phyloP scores from a whole-genome alignment of 2,329 filamentous ascomycete species.

The Colletotrichum destructivum region DNA sequence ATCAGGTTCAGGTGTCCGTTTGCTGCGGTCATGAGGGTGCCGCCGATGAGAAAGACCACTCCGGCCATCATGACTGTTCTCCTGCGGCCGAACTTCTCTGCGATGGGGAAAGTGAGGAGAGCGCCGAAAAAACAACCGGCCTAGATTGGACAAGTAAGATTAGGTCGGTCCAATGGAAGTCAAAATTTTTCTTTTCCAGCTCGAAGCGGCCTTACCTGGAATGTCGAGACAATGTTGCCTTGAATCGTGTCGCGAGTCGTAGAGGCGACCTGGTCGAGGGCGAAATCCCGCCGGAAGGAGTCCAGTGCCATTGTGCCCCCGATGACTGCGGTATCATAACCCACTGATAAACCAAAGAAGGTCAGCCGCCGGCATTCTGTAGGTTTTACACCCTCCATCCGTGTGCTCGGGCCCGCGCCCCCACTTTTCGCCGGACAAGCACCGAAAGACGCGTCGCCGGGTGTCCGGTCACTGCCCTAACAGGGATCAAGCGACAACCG shows the following conservation, averaged over 20 bases:
- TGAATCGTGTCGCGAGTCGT: conserved; percentile 51
- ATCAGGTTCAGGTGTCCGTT: conserved; percentile 55
- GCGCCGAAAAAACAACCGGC: conserved; percentile 59
- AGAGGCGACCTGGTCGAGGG: conserved; percentile 47
- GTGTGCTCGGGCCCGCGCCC: neutral
- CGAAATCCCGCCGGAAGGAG: conserved; percentile 55
- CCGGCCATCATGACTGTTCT: conserved; percentile 62
- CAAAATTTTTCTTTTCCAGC: too few species aligned
- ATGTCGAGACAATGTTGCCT: conserved; percentile 49
- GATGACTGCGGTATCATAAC: conserved; percentile 57
- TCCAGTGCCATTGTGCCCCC: conserved; percentile 57
- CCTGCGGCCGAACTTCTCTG: conserved; percentile 63
- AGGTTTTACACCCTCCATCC: neutral
- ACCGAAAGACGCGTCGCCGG: neutral
- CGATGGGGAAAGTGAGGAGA: conserved; percentile 60
- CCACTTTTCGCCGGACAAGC: neutral
- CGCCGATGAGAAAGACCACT: conserved; percentile 57
- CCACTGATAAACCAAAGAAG: conserved; percentile 45
- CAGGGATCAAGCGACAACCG: neutral
- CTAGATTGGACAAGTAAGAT: conserved; percentile 47
- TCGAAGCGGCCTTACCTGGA: conserved; percentile 24
- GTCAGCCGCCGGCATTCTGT: conserved; percentile 8
- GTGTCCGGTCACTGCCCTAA: too few species aligned
- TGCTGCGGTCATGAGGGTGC: conserved; percentile 52
- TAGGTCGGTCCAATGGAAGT: fast-evolving